These are phyloP conservation scores for Blastocystis sp. DNA, from an alignment of 352 stramenopile genomes.

Conservation along the genomic window DNA sequence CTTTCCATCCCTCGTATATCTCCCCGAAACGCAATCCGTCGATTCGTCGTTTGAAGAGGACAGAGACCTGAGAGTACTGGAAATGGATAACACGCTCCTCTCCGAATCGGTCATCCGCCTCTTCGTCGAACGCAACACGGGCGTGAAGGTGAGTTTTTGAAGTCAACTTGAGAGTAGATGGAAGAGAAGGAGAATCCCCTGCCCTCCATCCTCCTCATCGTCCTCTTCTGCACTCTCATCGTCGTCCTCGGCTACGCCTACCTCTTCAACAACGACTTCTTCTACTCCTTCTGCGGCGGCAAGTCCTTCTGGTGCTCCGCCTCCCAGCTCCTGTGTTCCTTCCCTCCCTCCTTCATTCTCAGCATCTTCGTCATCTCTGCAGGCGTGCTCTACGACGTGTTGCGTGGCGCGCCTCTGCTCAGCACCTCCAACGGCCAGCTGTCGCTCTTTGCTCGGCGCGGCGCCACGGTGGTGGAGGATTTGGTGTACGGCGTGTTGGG, in stretches of 20 bases:
- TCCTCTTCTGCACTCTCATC: not conserved
- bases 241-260: slow-evolving; percentile 18
- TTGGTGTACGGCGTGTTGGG: not conserved
- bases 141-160: slow-evolving; percentile 7
- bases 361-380: slow-evolving; percentile 4
- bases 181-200: not conserved
- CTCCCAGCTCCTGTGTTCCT: not conserved
- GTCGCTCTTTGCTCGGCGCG: not conserved
- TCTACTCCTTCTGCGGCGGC: not conserved
- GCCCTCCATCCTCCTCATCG: not conserved
- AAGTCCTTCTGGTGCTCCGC: not conserved
- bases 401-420: slow-evolving; percentile 11
- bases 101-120: not conserved
- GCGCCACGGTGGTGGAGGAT: not conserved
- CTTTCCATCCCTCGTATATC: not conserved
- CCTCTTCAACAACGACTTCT: slow-evolving; percentile 17
- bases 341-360: not conserved
- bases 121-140: not conserved
- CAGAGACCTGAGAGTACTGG: not conserved
- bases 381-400: slow-evolving; percentile 15
- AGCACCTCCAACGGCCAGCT: not conserved
- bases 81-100: not conserved
- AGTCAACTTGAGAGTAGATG: not conserved
- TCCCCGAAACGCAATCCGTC: slow-evolving; percentile 71
- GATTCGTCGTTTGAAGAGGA: not conserved